Base-by-base conservation (phyloP, 2,329 filamentous ascomycete genomes). In the Aureobasidium sp. region DNA sequence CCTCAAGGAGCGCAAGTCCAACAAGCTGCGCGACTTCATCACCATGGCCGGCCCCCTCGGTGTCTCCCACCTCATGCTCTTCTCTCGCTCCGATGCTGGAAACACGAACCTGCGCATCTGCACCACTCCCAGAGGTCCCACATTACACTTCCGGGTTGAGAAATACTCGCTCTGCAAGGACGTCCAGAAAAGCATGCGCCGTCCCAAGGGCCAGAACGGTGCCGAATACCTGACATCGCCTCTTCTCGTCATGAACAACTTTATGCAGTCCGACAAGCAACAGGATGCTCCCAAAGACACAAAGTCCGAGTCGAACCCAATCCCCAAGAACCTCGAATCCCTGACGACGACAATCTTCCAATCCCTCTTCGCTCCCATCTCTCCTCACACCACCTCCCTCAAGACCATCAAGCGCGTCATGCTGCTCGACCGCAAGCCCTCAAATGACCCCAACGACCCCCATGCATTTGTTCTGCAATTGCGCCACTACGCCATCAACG, bases 231-330 rank as follows among this genome's bases (percentile, higher is more conserved):
- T 89, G 62, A 91, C 87, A 47, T 87, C 94, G 7, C 94, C 94
- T 65, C 77, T 97, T 76, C 83, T 99, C 48, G 94, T 99, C 67
- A 97, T 99, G 94, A 99, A 99, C 78, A 97, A 96, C 75, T 96
- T 99, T 75, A 84, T 84, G 42, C 81, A 65, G 74, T 76, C 55
- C 6, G 64, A 67, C 72, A 77, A 62, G 73, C 66, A 78, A 36
- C 71, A 82, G 48, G 39, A 56, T 15, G 83, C 86, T 62, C 76
- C 83, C 34, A 70, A 70, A 25, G 65, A 68, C 53, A 51, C 27
- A 25, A 42, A 55, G 36, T 27, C 48, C 39, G 20, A 51, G 8
- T 45, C 60, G 12, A 62, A 62, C 17, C 49, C 49, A 1, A 87
- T 96, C n/a, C 91, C 93, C 5, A 95, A 91, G 72, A 92, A 97